Conservation (phyloP, 139 green algal species). For the Mesotaenium endlicherianum region DNA sequence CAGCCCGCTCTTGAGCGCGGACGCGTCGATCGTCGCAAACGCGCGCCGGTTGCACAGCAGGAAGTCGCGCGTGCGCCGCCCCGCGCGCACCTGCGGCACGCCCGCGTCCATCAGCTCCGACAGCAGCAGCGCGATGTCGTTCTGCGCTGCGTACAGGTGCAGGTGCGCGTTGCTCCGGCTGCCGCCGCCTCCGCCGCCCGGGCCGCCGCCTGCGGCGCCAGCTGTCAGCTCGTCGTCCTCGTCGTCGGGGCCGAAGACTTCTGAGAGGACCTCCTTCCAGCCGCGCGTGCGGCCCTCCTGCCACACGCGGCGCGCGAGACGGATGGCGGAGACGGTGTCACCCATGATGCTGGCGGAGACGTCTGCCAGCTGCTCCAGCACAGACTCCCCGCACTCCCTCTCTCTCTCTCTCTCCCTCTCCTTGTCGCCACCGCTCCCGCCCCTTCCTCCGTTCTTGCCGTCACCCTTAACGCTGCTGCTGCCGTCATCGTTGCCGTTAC, state of each 20-base stretch:
- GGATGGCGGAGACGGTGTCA: conserved; percentile 1
- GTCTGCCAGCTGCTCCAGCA: conserved; percentile 12
- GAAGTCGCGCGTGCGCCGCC: not conserved
- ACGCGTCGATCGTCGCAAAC: conserved; percentile 7
- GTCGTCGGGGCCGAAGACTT: not conserved
- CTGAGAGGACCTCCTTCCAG: conserved; percentile 8
- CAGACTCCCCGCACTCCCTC: not conserved
- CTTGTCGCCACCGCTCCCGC: too few species aligned
- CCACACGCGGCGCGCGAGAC: not conserved
- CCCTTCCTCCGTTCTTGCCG: too few species aligned
- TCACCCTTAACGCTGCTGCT: not conserved
- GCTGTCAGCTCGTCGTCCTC: not conserved
- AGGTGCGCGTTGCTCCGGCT: conserved; percentile 7
- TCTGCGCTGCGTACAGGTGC: conserved; percentile 16
- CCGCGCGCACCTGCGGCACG: conserved; percentile 19
- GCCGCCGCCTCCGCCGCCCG: not conserved
- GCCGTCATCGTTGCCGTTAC: not conserved
- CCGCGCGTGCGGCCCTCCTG: conserved; percentile 10
- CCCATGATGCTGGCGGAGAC: not conserved
- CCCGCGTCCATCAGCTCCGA: conserved; percentile 26
- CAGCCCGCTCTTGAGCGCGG: not conserved
- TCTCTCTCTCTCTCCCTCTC: not conserved
- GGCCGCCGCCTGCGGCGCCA: too few species aligned
- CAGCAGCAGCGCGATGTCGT: conserved; percentile 22
- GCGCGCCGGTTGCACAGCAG: not conserved